Percentiles rank a stretch among this genome's conserved stretches.
Conservation (phyloP, 164 flowering plant species). For the Magnolia kwangsiensis region DNA sequence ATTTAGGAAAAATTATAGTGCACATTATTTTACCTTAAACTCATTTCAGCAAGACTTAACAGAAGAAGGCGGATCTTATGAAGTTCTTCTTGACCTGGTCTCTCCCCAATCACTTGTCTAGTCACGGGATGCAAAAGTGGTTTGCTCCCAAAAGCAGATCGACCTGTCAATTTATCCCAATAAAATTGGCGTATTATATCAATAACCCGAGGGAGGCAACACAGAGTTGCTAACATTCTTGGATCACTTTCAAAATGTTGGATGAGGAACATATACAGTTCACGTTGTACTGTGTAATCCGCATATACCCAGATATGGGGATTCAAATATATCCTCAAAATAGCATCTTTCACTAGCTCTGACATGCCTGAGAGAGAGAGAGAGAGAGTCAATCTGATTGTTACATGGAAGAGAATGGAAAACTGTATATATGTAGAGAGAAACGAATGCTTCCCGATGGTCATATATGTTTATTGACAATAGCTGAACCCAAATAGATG, state of each 20-base stretch:
- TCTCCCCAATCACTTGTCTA: slow-evolving; percentile 57
- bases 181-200: slow-evolving; percentile 77
- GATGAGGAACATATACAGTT: slow-evolving; percentile 87
- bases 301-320: slow-evolving; percentile 86
- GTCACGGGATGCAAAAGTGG: slow-evolving; percentile 59
- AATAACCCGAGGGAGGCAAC: slow-evolving; percentile 77
- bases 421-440: too few species aligned
- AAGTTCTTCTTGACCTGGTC: slow-evolving; percentile 74
- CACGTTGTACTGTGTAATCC: slow-evolving; percentile 80
- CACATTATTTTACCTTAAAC: slow-evolving; percentile 61
- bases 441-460: too few species aligned
- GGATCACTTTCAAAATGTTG: slow-evolving; percentile 91
- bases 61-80: slow-evolving; percentile 93
- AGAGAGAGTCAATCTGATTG: too few species aligned
- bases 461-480: too few species aligned
- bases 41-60: slow-evolving; percentile 97
- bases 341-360: slow-evolving; percentile 74
- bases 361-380: slow-evolving; percentile 51
- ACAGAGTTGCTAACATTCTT: slow-evolving; percentile 60
- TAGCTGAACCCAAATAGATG: too few species aligned
- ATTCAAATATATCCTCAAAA: slow-evolving; percentile 75
- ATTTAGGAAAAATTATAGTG: too few species aligned
- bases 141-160: slow-evolving; percentile 49
- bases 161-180: slow-evolving; percentile 59
- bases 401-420: too few species aligned